Conservation (phyloP, 2,329 filamentous ascomycete species). For the Fusarium siculi region DNA sequence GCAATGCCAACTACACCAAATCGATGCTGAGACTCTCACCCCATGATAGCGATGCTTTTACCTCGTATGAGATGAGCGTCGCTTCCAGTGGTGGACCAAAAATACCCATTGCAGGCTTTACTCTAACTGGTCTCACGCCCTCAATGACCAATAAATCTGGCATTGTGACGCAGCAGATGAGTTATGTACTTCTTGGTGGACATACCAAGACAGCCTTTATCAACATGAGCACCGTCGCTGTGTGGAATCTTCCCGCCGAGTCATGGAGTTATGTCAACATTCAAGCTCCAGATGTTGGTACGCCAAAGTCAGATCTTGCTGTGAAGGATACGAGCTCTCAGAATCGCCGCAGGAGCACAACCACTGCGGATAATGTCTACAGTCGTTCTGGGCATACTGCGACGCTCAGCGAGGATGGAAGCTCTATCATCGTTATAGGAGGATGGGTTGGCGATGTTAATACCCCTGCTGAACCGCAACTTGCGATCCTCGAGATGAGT, state of each 20-base stretch:
- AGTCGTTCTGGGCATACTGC: conserved; percentile 91
- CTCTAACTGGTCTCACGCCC: conserved; percentile 77
- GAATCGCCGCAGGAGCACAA: conserved; percentile 32
- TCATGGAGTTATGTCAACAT: conserved; percentile 85
- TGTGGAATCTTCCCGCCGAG: conserved; percentile 88
- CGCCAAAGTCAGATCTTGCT: conserved; percentile 65
- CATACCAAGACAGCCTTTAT: conserved; percentile 87
- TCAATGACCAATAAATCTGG: conserved; percentile 76
- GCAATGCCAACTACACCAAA: conserved; percentile 80
- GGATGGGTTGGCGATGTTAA: conserved; percentile 90
- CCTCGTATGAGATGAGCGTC: conserved; percentile 51
- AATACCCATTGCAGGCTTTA: conserved; percentile 87
- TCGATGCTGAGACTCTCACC: conserved; percentile 76
- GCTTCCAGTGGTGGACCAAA: conserved; percentile 68
- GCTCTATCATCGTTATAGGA: conserved; percentile 80
- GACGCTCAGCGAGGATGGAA: conserved; percentile 81
- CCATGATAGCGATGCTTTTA: conserved; percentile 41
- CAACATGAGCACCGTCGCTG: conserved; percentile 90
- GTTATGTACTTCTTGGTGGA: conserved; percentile 85
- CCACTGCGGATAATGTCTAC: conserved; percentile 64
- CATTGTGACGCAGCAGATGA: conserved; percentile 75
- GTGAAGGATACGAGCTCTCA: conserved; percentile 48
- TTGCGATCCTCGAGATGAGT: conserved; percentile 80
- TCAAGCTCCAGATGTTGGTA: conserved; percentile 51
- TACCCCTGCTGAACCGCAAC: conserved; percentile 81